Evolutionary conservation across 768 basidiomycete species (phyloP), one percentile per base, ranked within the genome.

Genomic region (Saitozyma sp.): DNA sequence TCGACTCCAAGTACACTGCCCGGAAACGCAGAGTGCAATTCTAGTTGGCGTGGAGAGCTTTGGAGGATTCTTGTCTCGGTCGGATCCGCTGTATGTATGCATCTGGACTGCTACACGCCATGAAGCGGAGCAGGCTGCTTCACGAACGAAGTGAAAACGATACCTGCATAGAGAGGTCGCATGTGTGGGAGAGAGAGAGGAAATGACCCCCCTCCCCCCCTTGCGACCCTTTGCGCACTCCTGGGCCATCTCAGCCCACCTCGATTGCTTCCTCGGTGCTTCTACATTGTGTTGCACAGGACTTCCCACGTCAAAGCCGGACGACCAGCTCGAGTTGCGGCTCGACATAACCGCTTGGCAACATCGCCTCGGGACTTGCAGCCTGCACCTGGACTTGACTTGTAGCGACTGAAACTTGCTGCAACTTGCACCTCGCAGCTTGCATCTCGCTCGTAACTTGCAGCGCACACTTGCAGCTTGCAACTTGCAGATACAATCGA

Each of bases 11-110:
- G 82, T 96, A 85, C 75, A 96, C 94, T 2, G 93, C 90, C n/a
- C 86, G 94, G 70, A 93, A 89, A 80, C 85, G 94, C 79, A 88
- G 84, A 78, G 76, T 87, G 29, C 81, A 84, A 20, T 97, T 97
- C 82, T 97, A 67, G 56, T 0, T 29, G 29, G 29, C 5, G 29
- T 29, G 29, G 29, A 29, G 29, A 29, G 29, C 29, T 29, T 29
- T 29, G 29, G 29, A 29, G 29, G 5, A 2, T 2, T 29, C 29
- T 2, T 29, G 29, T 29, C 29, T 5, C 5, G 29, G 29, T 29
- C 29, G 29, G 29, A 29, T 29, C 29, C 29, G 29, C 29, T 29
- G 29, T 29, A 29, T 29, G 29, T 29, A 29, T 29, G 29, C 29
- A 29, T 29, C 29, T 29, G 29, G 29, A 29, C 29, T 29, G 29